phyloP scores from a whole-genome alignment of 352 stramenopile species.

The Phytopythium oedochilum region DNA sequence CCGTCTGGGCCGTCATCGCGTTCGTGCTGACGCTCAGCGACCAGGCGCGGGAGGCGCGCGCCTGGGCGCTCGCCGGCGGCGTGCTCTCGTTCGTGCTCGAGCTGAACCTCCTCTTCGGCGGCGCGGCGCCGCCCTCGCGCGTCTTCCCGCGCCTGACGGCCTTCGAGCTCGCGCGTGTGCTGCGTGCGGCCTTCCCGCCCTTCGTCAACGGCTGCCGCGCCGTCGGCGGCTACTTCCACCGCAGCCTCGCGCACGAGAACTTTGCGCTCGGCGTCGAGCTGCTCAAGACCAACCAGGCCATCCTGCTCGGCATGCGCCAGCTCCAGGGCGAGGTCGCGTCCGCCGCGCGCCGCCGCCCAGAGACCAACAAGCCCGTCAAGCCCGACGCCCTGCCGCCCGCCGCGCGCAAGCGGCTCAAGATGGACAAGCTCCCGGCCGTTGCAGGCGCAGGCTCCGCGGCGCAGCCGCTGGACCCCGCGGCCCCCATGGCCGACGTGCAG shows the following conservation, averaged over 20 bases:
- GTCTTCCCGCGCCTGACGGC: slow-evolving; percentile 86
- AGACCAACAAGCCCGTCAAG: slow-evolving; percentile 36
- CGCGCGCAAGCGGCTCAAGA: slow-evolving; percentile 58
- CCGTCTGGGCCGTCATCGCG: slow-evolving; percentile 93
- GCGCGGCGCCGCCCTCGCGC: slow-evolving; percentile 37
- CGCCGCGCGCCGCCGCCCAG: slow-evolving; percentile 38
- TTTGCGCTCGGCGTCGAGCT: slow-evolving; percentile 69
- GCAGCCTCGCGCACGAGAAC: slow-evolving; percentile 64
- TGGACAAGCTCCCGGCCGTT: slow-evolving; percentile 41
- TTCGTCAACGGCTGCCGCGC: slow-evolving; percentile 96
- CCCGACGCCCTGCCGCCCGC: slow-evolving; percentile 42
- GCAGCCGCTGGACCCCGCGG: slow-evolving; percentile 14
- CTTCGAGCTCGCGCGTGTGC: slow-evolving; percentile 89
- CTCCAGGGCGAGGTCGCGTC: slow-evolving; percentile 75
- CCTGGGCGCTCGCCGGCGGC: slow-evolving; percentile 92
- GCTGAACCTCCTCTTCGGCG: slow-evolving; percentile 87
- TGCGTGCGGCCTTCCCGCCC: slow-evolving; percentile 92
- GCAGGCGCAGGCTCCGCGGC: slow-evolving; percentile 5
- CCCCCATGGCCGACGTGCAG: slow-evolving; percentile 31
- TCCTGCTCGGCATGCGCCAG: slow-evolving; percentile 74
- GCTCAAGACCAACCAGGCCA: slow-evolving; percentile 79
- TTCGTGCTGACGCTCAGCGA: slow-evolving; percentile 95
- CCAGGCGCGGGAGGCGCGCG: slow-evolving; percentile 74
- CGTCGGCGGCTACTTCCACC: slow-evolving; percentile 91
- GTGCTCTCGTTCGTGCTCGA: slow-evolving; percentile 94